Conservation (phyloP, 768 basidiomycete genomes). For the Trametes punicea region DNA sequence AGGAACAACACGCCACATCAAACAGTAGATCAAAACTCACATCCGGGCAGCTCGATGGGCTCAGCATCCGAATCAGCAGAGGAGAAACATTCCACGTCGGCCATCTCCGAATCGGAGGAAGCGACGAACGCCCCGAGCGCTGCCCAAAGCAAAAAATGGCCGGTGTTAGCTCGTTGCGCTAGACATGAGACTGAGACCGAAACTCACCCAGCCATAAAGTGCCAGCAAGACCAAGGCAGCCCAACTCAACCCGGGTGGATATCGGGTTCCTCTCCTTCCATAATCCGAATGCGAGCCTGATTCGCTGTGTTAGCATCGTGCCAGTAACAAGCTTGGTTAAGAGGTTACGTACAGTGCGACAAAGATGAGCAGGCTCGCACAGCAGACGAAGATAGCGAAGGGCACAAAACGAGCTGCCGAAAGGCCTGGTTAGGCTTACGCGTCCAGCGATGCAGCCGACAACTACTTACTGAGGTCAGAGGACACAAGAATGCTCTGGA, state of each 20-base stretch:
- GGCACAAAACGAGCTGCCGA: slow-evolving; percentile 78
- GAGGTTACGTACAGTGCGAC: slow-evolving; percentile 53
- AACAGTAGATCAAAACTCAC: slow-evolving; percentile 42
- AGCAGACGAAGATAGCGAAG: slow-evolving; percentile 79
- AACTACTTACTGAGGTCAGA: slow-evolving; percentile 80
- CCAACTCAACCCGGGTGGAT: slow-evolving; percentile 73
- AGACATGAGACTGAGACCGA: not conserved
- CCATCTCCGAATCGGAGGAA: slow-evolving; percentile 72
- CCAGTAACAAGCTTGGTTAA: not conserved
- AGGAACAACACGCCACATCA: not conserved
- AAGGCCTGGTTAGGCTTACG: not conserved
- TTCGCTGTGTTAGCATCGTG: not conserved
- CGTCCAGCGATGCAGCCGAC: not conserved
- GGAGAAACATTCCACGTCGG: slow-evolving; percentile 80
- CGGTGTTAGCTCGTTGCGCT: slow-evolving; percentile 1
- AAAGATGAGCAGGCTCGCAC: slow-evolving; percentile 65
- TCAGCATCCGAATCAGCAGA: slow-evolving; percentile 49
- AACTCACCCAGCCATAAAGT: slow-evolving; percentile 75
- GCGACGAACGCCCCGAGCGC: slow-evolving; percentile 72
- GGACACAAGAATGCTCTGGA: slow-evolving; percentile 64
- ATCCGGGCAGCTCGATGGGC: slow-evolving; percentile 59
- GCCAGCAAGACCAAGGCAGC: slow-evolving; percentile 65
- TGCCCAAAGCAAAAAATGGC: slow-evolving; percentile 27
- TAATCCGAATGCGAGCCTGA: slow-evolving; percentile 62
- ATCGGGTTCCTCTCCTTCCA: slow-evolving; percentile 71